Evolutionary conservation across 805 yeast species (phyloP), one percentile per base, ranked within the genome.

Genomic region (Candida manassasensis): DNA sequence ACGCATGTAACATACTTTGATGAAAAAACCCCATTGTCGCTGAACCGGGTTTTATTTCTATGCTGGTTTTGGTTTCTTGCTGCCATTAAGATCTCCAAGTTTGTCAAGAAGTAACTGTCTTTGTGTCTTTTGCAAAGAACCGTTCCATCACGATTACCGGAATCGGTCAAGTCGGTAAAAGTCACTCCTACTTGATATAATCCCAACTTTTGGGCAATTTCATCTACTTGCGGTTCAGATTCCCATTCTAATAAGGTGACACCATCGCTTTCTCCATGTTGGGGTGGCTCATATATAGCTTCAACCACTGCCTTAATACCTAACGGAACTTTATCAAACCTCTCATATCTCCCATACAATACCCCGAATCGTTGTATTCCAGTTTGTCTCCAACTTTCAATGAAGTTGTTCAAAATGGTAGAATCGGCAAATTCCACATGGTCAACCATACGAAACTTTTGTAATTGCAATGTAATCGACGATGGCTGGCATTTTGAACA

Each of bases 401-500:
- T 86, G 57, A 93, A 93, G 24, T 73, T 67, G 57, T 93, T 86
- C 36, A 93, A 75, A 17, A 88, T 72, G 9, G 69, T 67, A 35
- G 88, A 77, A 39, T 77, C 77, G 16, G 86, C 78, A 57, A 89
- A 85, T 56, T 93, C 98, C 19, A 93, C 93, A 61, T 93, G 97
- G 57, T 93, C 99, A 19, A 94, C 96, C 95, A 93, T 86, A 49
- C 99, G 75, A 58, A 85, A 93, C 22, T 71, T 67, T 57, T 93
- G 98, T 57, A 80, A 88, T 57, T 84, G 95, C 42, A 93, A 67
- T 0, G 97, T 89, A 40, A 93, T 86, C 0, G 96, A 93, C 1
- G 96, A 80, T 1, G 98, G 97, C 59, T 90, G 97, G 61, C 98
- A 90, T 58, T 88, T 86, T 11, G 96, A 84, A 53, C 98, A 90